phyloP scores from a whole-genome alignment of 2,329 filamentous ascomycete genomes.

The Epicoccum nigrum region DNA sequence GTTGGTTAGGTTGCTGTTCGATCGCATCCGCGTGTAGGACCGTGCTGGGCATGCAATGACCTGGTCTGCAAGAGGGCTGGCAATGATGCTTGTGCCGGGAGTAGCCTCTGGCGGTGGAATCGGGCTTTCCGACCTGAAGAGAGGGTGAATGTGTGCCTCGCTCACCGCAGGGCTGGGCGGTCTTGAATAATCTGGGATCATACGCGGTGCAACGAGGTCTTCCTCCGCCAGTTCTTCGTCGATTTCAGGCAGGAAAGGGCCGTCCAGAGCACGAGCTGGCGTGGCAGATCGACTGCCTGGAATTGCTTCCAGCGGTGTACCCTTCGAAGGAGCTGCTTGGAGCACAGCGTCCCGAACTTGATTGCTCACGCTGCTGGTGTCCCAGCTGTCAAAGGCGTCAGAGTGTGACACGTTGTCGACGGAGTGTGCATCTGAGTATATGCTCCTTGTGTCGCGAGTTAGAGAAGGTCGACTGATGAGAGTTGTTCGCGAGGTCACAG shows the following conservation, averaged over 20 bases:
- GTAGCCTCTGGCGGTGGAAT: constrained; percentile 67
- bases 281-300: constrained; percentile 70
- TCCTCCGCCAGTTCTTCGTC: constrained; percentile 28
- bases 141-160: constrained; percentile 76
- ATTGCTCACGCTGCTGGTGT: constrained; percentile 70
- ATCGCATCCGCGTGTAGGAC: constrained; percentile 47
- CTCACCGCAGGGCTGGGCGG: constrained; percentile 51
- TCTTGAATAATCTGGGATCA: constrained; percentile 42
- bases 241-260: constrained; percentile 47
- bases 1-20: constrained; percentile 33
- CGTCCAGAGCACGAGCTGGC: constrained; percentile 65
- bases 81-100: constrained; percentile 73
- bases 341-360: constrained; percentile 61
- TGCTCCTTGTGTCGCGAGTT: constrained; percentile 39
- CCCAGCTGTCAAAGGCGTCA: constrained; percentile 76
- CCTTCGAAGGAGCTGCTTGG: constrained; percentile 46
- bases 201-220: constrained; percentile 43
- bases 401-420: constrained; percentile 48
- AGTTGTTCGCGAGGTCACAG: constrained; percentile 46
- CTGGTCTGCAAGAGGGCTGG: constrained; percentile 71
- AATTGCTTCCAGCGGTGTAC: constrained; percentile 71
- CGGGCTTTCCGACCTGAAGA: constrained; percentile 76
- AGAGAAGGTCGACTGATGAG: constrained; percentile 43
- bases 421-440: constrained; percentile 44
- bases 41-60: constrained; percentile 56